phyloP scores from a whole-genome alignment of 2,329 filamentous ascomycete genomes.

The Cladosporium sp. region DNA sequence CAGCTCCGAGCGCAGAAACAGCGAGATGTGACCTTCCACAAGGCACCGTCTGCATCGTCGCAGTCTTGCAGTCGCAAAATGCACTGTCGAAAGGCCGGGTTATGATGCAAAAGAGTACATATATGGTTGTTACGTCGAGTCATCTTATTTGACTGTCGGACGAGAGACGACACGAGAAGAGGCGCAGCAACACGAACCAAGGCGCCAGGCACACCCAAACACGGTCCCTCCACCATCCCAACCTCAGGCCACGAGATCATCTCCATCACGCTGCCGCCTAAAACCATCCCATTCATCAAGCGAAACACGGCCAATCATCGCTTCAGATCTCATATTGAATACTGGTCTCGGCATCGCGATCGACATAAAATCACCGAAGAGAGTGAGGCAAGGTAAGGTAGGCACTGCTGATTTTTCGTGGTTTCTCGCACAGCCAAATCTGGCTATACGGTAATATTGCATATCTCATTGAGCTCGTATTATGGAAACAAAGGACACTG shows the following conservation, averaged over 20 bases:
- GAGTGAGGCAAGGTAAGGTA: background rate
- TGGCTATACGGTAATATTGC: slow-evolving; percentile 11
- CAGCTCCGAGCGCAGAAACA: too few species aligned
- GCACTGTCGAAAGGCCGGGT: too few species aligned
- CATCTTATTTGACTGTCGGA: too few species aligned
- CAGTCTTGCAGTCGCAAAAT: too few species aligned
- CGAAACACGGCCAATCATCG: slow-evolving; percentile 16
- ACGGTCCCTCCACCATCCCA: background rate
- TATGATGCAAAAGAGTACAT: background rate
- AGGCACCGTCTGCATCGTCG: too few species aligned
- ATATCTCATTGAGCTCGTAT: slow-evolving; percentile 18
- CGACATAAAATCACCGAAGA: background rate
- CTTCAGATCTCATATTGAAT: background rate
- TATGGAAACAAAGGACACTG: background rate
- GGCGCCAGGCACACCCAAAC: background rate
- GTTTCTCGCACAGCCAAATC: slow-evolving; percentile 2
- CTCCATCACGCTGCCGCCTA: slow-evolving; percentile 1
- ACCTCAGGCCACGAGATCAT: slow-evolving; percentile 15
- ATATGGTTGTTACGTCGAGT: background rate
- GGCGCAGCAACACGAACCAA: slow-evolving; percentile 10
- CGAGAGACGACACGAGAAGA: background rate
- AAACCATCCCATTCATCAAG: background rate
- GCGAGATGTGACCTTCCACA: too few species aligned
- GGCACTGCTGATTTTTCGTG: background rate
- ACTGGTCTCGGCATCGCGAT: background rate